Percentiles rank a stretch among this genome's conserved stretches.
Evolutionary conservation across 495 filamentous ascomycete genomes (phyloP).

Genomic region (Acidomyces sp.): DNA sequence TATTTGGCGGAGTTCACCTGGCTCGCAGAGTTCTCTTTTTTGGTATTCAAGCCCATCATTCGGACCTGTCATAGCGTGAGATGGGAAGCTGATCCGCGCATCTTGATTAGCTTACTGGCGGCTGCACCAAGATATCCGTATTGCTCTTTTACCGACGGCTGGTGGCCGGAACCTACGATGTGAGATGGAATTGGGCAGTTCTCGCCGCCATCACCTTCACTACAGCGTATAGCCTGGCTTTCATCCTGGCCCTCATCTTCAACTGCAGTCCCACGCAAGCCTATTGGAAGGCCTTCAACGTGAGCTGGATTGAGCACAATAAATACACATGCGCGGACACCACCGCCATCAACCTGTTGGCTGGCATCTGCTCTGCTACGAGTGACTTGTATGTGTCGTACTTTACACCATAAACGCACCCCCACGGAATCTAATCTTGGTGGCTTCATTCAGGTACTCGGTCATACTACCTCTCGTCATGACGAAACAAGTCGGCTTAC

Average conservation of each 20-base stretch:
- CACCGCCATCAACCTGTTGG: slow-evolving; percentile 16
- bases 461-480: slow-evolving; percentile 21
- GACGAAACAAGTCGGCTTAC: slow-evolving; percentile 18
- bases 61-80: too few species aligned
- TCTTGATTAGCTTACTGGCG: too few species aligned
- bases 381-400: slow-evolving; percentile 16
- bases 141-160: slow-evolving; percentile 24
- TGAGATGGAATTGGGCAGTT: slow-evolving; percentile 14
- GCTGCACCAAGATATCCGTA: slow-evolving; percentile 23
- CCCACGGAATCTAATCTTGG: too few species aligned
- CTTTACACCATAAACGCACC: too few species aligned
- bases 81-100: too few species aligned
- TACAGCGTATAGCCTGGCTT: slow-evolving; percentile 15
- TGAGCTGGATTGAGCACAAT: background rate
- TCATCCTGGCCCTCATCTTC: slow-evolving; percentile 18
- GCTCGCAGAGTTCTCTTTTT: slow-evolving; percentile 22
- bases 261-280: slow-evolving; percentile 20
- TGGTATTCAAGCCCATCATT: too few species aligned
- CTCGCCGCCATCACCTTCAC: slow-evolving; percentile 17
- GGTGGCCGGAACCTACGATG: slow-evolving; percentile 13
- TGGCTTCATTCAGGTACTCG: too few species aligned
- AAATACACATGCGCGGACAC: slow-evolving; percentile 19
- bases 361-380: slow-evolving; percentile 16
- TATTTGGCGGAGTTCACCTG: slow-evolving; percentile 15
- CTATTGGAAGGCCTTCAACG: slow-evolving; percentile 23